Base-by-base conservation (phyloP, 805 yeast genomes). In the Candida silvicultrix region DNA sequence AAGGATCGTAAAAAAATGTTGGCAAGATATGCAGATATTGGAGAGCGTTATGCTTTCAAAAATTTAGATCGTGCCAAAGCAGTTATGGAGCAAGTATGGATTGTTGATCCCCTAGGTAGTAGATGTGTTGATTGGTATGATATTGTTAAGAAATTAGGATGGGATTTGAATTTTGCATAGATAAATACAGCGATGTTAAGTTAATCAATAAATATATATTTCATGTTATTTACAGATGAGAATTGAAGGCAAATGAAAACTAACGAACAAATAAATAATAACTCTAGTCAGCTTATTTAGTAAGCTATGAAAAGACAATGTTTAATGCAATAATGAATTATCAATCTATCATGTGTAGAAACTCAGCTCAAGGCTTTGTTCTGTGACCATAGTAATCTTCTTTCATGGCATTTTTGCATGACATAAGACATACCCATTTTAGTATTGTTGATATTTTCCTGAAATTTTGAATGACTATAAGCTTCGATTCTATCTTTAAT, bases 351-450 rank as follows among this genome's bases (percentile, higher is more conserved):
- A n/a, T n/a, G n/a, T n/a, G n/a, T n/a, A n/a, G n/a, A n/a, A n/a
- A 8, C 12, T 21, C 15, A 39, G 28, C 41, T 39, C 10, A 22
- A 9, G 11, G 18, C 8, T 37, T 37, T 37, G 16, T 41, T 22
- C 40, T 38, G 16, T 7, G n/a, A 25, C 29, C 38, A 32, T 19
- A 25, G 4, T 21, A 37, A 21, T 44, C 53, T 52, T 43, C 56
- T 60, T 42, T 55, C 68, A 49, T 75, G 71, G 44, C 82, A 68
- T 52, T 70, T 72, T 51, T 81, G 79, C 89, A 90, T 85, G 18
- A 88, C 97, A 62, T 77, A 78, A 43, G 77, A 69, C 75, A 90
- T 75, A 3, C 96, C 96, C 50, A 76, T 68, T 51, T 87, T 74
- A 16, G 89, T 80, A 52, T 77, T 79, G 44, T 64, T 68, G 49